These are phyloP conservation scores for Phytophthora hibernalis DNA, from an alignment of 352 stramenopile species.

Conservation along the genomic window DNA sequence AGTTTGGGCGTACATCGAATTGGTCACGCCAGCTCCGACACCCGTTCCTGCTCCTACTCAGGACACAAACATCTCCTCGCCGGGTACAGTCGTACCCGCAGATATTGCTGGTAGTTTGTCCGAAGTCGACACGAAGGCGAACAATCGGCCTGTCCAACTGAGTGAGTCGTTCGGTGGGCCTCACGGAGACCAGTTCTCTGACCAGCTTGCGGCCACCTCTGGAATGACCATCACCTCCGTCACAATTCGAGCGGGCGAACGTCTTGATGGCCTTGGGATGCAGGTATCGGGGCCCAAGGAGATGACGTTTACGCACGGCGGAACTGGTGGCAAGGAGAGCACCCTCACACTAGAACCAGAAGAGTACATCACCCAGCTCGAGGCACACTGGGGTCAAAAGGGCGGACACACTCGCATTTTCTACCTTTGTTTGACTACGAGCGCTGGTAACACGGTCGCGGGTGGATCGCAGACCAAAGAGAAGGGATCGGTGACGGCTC, in stretches of 20 bases:
- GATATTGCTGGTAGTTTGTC: constrained; percentile 32
- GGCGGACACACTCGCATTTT: constrained; percentile 19
- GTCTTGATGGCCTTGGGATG: constrained; percentile 27
- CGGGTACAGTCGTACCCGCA: constrained; percentile 17
- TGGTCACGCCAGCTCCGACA: constrained; percentile 27
- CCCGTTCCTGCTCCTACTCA: constrained; percentile 14
- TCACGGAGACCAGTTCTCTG: constrained; percentile 51
- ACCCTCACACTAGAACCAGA: constrained; percentile 14
- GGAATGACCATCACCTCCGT: constrained; percentile 33
- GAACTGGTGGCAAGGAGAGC: constrained; percentile 23
- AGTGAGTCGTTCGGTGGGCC: constrained; percentile 50
- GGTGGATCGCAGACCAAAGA: constrained; percentile 27
- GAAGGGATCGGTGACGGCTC: constrained; percentile 17
- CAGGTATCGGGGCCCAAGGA: constrained; percentile 21
- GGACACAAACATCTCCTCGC: constrained; percentile 14
- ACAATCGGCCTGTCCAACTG: constrained; percentile 31
- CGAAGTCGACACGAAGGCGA: constrained; percentile 17
- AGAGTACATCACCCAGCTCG: constrained; percentile 28
- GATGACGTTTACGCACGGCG: constrained; percentile 29
- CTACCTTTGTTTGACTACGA: constrained; percentile 24
- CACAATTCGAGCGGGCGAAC: constrained; percentile 31
- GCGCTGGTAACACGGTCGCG: constrained; percentile 12
- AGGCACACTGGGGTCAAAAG: constrained; percentile 17
- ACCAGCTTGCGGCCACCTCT: constrained; percentile 32
- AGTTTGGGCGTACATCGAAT: constrained; percentile 30